phyloP scores from a whole-genome alignment of 1,284 basidiomycete genomes.

The Boletus smithii region DNA sequence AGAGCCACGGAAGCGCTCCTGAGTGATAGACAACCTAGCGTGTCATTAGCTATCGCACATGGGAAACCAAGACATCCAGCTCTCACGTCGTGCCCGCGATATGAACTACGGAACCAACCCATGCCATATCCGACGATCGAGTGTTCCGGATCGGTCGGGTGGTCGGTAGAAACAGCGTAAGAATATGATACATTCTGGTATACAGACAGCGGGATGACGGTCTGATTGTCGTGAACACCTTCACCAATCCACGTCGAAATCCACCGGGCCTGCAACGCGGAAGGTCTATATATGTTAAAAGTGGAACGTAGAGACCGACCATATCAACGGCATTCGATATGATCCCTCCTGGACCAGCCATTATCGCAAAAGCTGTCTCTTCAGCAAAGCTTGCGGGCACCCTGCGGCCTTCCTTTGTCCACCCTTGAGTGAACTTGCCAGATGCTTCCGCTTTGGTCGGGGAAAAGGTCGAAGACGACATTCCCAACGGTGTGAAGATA shows the following conservation, averaged over 20 bases:
- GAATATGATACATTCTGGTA: constrained; percentile 29
- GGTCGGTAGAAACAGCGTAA: constrained; percentile 18
- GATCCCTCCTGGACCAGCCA: constrained; percentile 37
- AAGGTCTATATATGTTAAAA: background rate
- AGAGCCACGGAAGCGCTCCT: constrained; percentile 32
- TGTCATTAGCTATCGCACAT: background rate
- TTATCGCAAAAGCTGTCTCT: constrained; percentile 18
- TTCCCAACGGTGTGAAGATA: constrained; percentile 32
- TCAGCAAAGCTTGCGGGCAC: constrained; percentile 31
- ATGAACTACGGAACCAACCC: constrained; percentile 36
- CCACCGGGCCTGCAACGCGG: constrained; percentile 33
- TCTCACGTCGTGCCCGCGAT: constrained; percentile 35
- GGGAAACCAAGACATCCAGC: background rate
- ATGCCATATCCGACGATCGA: constrained; percentile 33
- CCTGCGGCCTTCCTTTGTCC: constrained; percentile 25
- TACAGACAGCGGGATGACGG: constrained; percentile 28
- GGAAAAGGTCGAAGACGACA: constrained; percentile 38
- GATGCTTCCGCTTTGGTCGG: constrained; percentile 31
- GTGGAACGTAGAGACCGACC: constrained; percentile 20
- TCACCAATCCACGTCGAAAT: constrained; percentile 30
- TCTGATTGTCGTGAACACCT: constrained; percentile 26
- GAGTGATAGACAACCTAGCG: constrained; percentile 28
- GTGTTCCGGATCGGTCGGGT: constrained; percentile 2
- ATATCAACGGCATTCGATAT: constrained; percentile 37
- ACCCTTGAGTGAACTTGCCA: constrained; percentile 37